Evolutionary conservation across 441 rosid species (phyloP).

Genomic region (Adansonia gregorii): DNA sequence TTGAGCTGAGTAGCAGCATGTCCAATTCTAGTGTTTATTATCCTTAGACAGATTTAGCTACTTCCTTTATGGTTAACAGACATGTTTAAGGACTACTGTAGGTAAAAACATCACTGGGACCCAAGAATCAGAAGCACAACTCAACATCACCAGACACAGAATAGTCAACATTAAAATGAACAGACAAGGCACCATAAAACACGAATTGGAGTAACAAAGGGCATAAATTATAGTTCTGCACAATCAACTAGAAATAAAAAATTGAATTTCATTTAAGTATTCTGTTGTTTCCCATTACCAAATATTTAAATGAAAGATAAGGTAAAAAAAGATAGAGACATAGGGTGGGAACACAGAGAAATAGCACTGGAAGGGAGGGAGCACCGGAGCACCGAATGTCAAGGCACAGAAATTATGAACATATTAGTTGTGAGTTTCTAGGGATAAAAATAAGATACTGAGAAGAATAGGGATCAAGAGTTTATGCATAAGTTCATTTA

Average conservation of each 20-base stretch:
- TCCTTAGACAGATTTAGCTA: background rate
- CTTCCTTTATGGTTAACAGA: background rate
- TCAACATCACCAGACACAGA: background rate
- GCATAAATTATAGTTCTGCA: background rate
- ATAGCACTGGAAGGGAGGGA: background rate
- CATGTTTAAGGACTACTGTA: constrained; percentile 9
- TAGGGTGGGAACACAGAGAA: background rate
- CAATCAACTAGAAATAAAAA: constrained; percentile 10
- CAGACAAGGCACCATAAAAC: constrained; percentile 15
- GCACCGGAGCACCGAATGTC: background rate
- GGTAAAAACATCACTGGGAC: constrained; percentile 10
- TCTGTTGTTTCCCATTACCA: constrained; percentile 4
- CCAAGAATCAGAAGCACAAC: constrained; percentile 10
- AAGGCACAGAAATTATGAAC: background rate
- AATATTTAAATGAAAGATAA: background rate
- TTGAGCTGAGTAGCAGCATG: constrained; percentile 14
- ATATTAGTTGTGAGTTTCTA: too few relatives aligned
- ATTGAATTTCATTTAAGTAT: background rate
- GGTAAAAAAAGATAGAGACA: background rate
- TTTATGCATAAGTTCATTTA: background rate
- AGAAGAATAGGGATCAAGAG: background rate
- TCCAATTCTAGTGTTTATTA: background rate
- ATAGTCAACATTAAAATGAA: constrained; percentile 2
- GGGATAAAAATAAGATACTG: background rate
- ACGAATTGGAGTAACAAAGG: constrained; percentile 5